Evolutionary conservation across 192 early-diverging fungal species (phyloP).

Genomic region (Podila minutissima): DNA sequence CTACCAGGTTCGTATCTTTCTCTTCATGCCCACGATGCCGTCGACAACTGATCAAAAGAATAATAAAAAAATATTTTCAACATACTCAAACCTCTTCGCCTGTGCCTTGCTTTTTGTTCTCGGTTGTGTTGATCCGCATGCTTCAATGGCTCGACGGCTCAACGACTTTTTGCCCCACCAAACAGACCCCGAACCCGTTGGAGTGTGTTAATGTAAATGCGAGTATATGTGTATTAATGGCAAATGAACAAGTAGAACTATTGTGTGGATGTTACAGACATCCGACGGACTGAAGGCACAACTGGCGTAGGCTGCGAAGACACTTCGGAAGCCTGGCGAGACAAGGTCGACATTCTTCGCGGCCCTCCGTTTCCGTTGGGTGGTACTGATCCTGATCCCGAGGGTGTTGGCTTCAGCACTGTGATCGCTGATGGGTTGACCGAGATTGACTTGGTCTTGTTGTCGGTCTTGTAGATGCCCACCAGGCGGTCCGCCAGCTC

Average conservation of each 20-base stretch:
- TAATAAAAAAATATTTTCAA: too few relatives aligned
- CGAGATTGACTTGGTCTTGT: constrained; percentile 57
- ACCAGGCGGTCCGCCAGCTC: constrained; percentile 98
- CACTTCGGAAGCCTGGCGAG: neutral
- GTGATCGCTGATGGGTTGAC: constrained; percentile 36
- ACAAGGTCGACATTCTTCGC: neutral
- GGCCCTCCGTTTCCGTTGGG: neutral
- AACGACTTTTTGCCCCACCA: too few relatives aligned
- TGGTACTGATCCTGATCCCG: neutral
- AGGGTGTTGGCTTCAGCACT: constrained; percentile 23
- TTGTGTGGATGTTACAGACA: neutral
- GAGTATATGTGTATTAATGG: neutral
- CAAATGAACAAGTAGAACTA: neutral
- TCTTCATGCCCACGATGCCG: too few relatives aligned
- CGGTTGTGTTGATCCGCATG: too few relatives aligned
- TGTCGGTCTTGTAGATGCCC: constrained; percentile 97
- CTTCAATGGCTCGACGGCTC: too few relatives aligned
- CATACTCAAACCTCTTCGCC: too few relatives aligned
- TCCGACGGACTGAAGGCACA: neutral
- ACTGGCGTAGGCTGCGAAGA: neutral
- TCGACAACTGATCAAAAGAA: too few relatives aligned
- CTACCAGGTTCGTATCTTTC: too few relatives aligned
- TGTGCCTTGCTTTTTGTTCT: too few relatives aligned
- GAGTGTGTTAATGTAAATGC: neutral
- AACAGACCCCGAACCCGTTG: too few relatives aligned